Evolutionary conservation across 2,329 filamentous ascomycete species (phyloP), one percentile per base, ranked within the genome.

Genomic region (Fusarium marasasianum): DNA sequence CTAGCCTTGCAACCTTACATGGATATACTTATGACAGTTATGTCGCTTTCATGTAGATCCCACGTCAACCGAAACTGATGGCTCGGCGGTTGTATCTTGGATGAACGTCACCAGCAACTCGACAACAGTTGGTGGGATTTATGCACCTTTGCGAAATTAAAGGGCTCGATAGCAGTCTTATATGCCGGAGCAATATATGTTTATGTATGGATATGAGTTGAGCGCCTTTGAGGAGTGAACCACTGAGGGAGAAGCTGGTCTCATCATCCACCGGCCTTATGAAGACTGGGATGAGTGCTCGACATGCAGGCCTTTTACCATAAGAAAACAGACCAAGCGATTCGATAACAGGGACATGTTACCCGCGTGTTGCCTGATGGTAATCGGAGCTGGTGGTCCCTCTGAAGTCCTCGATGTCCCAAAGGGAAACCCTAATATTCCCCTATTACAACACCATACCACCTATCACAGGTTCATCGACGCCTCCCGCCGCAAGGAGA

Each of bases 1-100:
- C 7, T 20, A 26, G 8, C 3, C 13, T 15, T 1, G 13, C 13
- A 5, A 8, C 4, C 31, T 8, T 33, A 10, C 4, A 13, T 24
- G 17, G 17, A 15, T 24, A 24, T 35, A 53, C 5, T 8, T 11
- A 53, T 15, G 4, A 9, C 2, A 14, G 9, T 12, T 8, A 26
- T 35, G 12, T 37, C 48, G 17, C 22, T 53, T 53, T 24, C n/a
- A 14, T 35, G n/a, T 20, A 35, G 48, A 35, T 35, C 31, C 17
- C 17, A 15, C 8, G 17, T 11, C 22, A 24, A 14, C 31, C 31
- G 48, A 51, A 51, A 14, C 48, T 9, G 22, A 18, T 33, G 22
- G 48, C 31, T 51, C 17, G 5, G n/a, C 8, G 48, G 7, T 35
- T 20, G 12, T 24, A 20, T 53, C 48, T 26, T 35, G 3, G n/a